Base-by-base conservation (phyloP, 345 rosid genomes). In the Hypericum androsaemum region DNA sequence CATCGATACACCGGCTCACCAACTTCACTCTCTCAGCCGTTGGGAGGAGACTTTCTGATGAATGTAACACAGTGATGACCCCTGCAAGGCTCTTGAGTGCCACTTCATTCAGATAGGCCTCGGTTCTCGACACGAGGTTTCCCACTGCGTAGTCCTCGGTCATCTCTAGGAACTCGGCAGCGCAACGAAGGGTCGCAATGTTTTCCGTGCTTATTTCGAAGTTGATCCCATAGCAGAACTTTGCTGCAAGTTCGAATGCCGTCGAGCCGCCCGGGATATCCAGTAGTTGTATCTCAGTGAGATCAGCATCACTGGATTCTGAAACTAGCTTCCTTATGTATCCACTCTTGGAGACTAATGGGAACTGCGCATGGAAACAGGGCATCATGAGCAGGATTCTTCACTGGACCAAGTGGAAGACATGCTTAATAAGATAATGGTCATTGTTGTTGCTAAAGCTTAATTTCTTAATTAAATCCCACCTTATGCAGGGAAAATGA, bases 401-500 rank as follows among this genome's bases (percentile, higher is more conserved):
- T n/a, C 35, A 43, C 22, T 45, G 16, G 45, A 38, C 32, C n/a
- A n/a, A n/a, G n/a, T 22, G 32, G 32, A 22, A 22, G 32, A 22
- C 32, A 22, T 1, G 32, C 10, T 22, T 5, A 54, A 32, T 50
- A 36, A 41, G 17, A 41, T 54, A 7, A 14, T 22, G 14, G 37
- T 1, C 32, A 40, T 32, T 40, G 39, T 7, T 32, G 43, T 50
- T 54, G 7, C 50, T 55, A 39, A 12, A 7, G 6, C 37, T 16
- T 12, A 7, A 17, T 58, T 41, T 5, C 45, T 46, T 42, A 17
- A 38, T 56, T 55, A 37, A 43, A 49, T 58, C 44, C 36, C 61
- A 84, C 96, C 96, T 87, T 84, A 58, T 87, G 98, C 39, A 92
- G 62, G 41, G 94, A 74, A 66, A 87, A 84, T 37, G 89, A 84